Conservation (phyloP, 129 eudicot species). For the Flaveria trinervia region DNA sequence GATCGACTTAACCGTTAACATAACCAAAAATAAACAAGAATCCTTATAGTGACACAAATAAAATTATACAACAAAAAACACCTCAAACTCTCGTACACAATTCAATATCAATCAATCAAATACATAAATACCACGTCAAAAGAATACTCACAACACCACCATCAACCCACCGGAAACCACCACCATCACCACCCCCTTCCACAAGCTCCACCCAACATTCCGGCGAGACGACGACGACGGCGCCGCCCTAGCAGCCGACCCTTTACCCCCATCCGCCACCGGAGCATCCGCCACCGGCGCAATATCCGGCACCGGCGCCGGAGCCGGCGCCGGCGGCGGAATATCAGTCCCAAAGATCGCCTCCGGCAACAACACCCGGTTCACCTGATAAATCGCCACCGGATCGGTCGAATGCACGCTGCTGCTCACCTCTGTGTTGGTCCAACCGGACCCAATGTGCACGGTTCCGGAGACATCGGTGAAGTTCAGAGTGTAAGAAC, state of each 20-base stretch:
- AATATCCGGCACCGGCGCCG: slow-evolving; percentile 60
- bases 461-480: slow-evolving; percentile 65
- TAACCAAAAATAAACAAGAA: neutral
- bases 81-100: slow-evolving; percentile 42
- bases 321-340: slow-evolving; percentile 80
- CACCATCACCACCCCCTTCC: slow-evolving; percentile 41
- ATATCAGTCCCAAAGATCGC: slow-evolving; percentile 92
- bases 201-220: slow-evolving; percentile 20
- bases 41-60: neutral
- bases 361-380: slow-evolving; percentile 76
- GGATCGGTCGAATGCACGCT: slow-evolving; percentile 79
- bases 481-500: slow-evolving; percentile 58
- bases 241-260: slow-evolving; percentile 25
- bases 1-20: neutral
- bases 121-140: slow-evolving; percentile 39
- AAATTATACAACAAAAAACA: slow-evolving; percentile 32
- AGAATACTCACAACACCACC: slow-evolving; percentile 46
- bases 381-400: slow-evolving; percentile 72
- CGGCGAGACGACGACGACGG: slow-evolving; percentile 27
- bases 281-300: slow-evolving; percentile 73
- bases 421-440: slow-evolving; percentile 71
- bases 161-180: slow-evolving; percentile 43
- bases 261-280: slow-evolving; percentile 36
- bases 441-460: slow-evolving; percentile 74
- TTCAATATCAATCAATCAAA: slow-evolving; percentile 43